Base-by-base conservation (phyloP, 108 stramenopile species). In the Licmophora abbreviata region DNA sequence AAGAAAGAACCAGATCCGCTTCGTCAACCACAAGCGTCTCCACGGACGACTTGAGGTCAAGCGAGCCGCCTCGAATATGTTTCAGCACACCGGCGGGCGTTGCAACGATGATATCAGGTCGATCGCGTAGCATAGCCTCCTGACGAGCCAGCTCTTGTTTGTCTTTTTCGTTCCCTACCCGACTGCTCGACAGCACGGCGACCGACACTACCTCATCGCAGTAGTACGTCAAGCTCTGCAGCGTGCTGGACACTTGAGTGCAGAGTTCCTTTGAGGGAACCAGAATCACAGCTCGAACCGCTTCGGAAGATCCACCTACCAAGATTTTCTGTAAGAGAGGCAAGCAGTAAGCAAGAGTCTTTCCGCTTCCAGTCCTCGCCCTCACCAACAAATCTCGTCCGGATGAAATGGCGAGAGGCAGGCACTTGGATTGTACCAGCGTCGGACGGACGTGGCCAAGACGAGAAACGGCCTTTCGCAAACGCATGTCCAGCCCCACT, bases 231-330 rank as follows among this genome's bases (percentile, higher is more conserved):
- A 99, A 68, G n/a, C 69, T 73, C 32, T 66, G 54, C 30, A 99
- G 35, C 1, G 76, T 76, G 4, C 58, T 49, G 23, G 63, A 48
- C 0, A 94, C 92, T 65, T 99, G 99, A 17, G 83, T 85, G 55
- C 92, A 93, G 15, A 99, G 74, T 73, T 99, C 99, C 26, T 90
- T 56, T 2, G 99, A 97, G 5, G 99, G 99, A 4, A 96, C 95
- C 42, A 99, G 76, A 46, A 99, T 73, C 21, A 98, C 74, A 3
- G 90, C 93, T 29, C 63, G 73, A n/a, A 85, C 71, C 17, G 43
- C 41, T 0, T 49, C 58, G 7, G 47, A 64, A 3, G 44, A 43
- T 9, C 57, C 42, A 10, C 24, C 22, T 1, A 56, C 54, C 34
- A 99, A 66, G 41, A 99, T 73, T 52, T 95, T 96, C 24, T 99